Conservation (phyloP, 306 rosid genomes). For the Oxytropis ochrocephala region DNA sequence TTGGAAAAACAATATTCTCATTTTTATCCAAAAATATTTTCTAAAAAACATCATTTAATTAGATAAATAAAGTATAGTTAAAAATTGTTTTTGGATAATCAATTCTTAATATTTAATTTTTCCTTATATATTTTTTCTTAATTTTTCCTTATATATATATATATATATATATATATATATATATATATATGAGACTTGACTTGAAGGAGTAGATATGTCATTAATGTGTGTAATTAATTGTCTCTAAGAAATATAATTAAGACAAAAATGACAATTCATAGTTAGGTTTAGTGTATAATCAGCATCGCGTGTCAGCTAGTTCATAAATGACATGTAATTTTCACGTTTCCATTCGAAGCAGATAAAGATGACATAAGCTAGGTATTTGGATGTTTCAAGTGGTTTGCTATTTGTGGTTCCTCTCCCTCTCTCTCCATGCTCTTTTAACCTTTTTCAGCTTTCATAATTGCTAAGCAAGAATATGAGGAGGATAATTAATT, state of each 20-base stretch:
- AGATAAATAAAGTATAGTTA: no score
- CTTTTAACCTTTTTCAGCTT: background rate
- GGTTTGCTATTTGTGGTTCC: background rate
- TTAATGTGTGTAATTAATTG: background rate
- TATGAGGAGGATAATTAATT: background rate
- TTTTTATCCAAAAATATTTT: no score
- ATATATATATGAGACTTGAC: no score
- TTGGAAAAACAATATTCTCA: no score
- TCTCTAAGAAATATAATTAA: background rate
- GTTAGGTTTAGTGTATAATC: slow-evolving; percentile 16
- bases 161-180: no score
- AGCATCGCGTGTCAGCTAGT: slow-evolving; percentile 24
- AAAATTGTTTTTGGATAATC: no score
- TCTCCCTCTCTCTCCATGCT: background rate
- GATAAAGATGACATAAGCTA: slow-evolving; percentile 8
- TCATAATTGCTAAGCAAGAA: background rate
- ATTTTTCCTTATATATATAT: no score
- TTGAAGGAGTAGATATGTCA: no score
- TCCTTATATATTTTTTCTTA: no score
- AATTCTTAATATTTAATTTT: no score
- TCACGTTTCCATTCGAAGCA: slow-evolving; percentile 8
- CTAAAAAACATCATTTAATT: no score
- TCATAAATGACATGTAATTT: slow-evolving; percentile 21
- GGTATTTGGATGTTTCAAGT: background rate
- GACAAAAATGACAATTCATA: background rate